These are phyloP conservation scores for Astrocystis sublimbata DNA, from an alignment of 495 filamentous ascomycete genomes.

Conservation along the genomic window DNA sequence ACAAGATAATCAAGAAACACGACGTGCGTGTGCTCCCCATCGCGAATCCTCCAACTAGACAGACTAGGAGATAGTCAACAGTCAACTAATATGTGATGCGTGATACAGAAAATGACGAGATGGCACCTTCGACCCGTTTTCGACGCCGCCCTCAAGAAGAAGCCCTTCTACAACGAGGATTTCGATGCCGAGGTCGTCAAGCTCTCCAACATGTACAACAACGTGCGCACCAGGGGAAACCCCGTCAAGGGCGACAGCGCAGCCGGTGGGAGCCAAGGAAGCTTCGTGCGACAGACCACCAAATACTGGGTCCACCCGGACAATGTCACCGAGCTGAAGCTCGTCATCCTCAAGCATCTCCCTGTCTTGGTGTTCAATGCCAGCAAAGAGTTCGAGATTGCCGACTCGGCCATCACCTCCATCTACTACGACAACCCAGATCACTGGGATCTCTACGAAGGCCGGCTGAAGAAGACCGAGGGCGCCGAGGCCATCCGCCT, in stretches of 20 bases:
- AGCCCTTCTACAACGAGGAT: conserved; percentile 98
- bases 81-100: no score
- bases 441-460: conserved; percentile 90
- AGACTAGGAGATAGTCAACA: not conserved
- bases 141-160: conserved; percentile 85
- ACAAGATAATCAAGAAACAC: conserved; percentile 99
- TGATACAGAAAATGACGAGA: conserved; percentile 77
- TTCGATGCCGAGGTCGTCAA: conserved; percentile 97
- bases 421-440: conserved; percentile 97
- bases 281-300: conserved; percentile 94
- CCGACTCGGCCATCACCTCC: conserved; percentile 92
- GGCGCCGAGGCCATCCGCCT: conserved; percentile 95
- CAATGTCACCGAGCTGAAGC: conserved; percentile 96
- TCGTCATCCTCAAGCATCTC: conserved; percentile 96
- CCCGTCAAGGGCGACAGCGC: conserved; percentile 88
- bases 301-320: conserved; percentile 99
- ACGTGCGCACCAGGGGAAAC: conserved; percentile 88
- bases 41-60: not conserved
- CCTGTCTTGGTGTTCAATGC: conserved; percentile 97
- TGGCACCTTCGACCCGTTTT: conserved; percentile 96
- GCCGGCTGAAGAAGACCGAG: conserved; percentile 94
- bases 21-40: conserved; percentile 72
- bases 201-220: conserved; percentile 91
- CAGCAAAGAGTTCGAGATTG: conserved; percentile 88
- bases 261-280: conserved; percentile 90